Conservation (phyloP, 2,329 filamentous ascomycete genomes). For the Ascomycota sp. region DNA sequence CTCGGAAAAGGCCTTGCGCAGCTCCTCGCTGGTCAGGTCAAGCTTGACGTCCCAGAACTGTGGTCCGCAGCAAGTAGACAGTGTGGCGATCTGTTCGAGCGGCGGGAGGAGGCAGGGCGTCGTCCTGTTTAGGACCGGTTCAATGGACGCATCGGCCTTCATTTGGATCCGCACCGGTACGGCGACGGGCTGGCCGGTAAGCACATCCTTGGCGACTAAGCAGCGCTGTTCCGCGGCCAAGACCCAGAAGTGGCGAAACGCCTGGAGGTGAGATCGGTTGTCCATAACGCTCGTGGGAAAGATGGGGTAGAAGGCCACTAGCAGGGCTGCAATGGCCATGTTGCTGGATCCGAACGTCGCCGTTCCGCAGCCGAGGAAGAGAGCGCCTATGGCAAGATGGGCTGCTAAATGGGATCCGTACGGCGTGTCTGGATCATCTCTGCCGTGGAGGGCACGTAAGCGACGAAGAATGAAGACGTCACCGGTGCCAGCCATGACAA, state of each 20-base stretch:
- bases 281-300: slow-evolving; percentile 79
- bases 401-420: slow-evolving; percentile 87
- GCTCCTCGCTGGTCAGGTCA: slow-evolving; percentile 43
- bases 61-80: slow-evolving; percentile 37
- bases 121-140: slow-evolving; percentile 18
- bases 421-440: slow-evolving; percentile 59
- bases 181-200: slow-evolving; percentile 58
- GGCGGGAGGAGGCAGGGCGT: slow-evolving; percentile 42
- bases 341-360: slow-evolving; percentile 79
- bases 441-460: slow-evolving; percentile 68
- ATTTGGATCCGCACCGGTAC: slow-evolving; percentile 47
- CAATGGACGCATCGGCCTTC: slow-evolving; percentile 17
- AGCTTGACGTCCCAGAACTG: slow-evolving; percentile 64
- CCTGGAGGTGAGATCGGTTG: slow-evolving; percentile 84
- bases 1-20: slow-evolving; percentile 36
- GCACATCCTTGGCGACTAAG: slow-evolving; percentile 66
- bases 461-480: slow-evolving; percentile 70
- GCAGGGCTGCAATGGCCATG: slow-evolving; percentile 60
- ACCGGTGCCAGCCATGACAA: slow-evolving; percentile 89
- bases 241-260: slow-evolving; percentile 93
- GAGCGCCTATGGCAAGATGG: slow-evolving; percentile 71
- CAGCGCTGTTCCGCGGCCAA: slow-evolving; percentile 77
- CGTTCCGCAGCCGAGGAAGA: slow-evolving; percentile 84
- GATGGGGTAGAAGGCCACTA: slow-evolving; percentile 83
- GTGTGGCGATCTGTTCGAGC: slow-evolving; percentile 34